These are phyloP conservation scores for Penicillium canariense DNA, from an alignment of 495 filamentous ascomycete species.

Conservation along the genomic window DNA sequence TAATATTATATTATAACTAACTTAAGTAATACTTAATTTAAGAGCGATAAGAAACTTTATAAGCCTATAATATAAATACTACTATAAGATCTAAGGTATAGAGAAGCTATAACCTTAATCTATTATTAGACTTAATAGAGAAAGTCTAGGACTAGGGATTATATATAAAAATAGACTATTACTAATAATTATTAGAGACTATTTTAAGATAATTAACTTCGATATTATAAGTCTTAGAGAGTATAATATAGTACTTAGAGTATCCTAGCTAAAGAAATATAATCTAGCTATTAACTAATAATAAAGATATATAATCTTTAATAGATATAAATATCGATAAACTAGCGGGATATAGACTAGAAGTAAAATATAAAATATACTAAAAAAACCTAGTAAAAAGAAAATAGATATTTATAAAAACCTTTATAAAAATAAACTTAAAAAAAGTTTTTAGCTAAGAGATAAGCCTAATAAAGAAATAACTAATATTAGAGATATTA, in stretches of 20 bases:
- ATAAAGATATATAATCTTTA: no score
- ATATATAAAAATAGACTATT: not conserved
- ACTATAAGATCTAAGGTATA: not conserved
- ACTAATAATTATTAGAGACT: constrained; percentile 12
- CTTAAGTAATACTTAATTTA: not conserved
- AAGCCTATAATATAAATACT: not conserved
- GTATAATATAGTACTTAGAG: not conserved
- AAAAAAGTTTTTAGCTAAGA: no score
- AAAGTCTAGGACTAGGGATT: no score
- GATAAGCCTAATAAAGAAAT: not conserved
- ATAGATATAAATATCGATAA: no score
- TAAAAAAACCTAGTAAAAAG: no score
- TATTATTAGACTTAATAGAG: no score
- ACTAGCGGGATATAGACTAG: no score
- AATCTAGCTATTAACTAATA: no score
- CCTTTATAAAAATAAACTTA: no score
- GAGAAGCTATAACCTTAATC: not conserved
- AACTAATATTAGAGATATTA: not conserved
- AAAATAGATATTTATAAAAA: no score
- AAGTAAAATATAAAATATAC: no score
- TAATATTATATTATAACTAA: not conserved
- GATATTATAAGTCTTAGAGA: not conserved
- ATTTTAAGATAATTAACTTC: constrained; percentile 11
- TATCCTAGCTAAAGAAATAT: no score
- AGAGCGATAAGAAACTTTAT: not conserved